Evolutionary conservation across 768 basidiomycete species (phyloP).

Genomic region (Cyclocybe cylindracea): DNA sequence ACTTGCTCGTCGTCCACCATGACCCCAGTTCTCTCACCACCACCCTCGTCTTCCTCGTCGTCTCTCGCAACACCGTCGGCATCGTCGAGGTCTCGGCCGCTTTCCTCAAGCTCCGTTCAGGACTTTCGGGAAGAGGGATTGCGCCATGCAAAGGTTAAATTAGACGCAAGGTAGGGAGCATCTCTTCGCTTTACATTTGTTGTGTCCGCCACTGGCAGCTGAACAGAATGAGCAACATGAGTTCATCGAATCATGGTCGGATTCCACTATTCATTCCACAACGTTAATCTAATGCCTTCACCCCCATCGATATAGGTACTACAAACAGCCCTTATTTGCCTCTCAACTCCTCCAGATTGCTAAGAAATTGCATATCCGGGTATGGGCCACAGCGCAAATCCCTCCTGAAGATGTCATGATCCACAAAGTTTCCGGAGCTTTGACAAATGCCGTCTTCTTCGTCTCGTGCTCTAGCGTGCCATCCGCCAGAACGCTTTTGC

Average conservation of each 20-base stretch:
- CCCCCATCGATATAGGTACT: constrained; percentile 48
- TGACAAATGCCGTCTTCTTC: constrained; percentile 98
- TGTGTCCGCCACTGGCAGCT: constrained; percentile 34
- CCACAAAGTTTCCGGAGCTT: constrained; percentile 83
- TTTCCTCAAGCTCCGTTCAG: constrained; percentile 36
- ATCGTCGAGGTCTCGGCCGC: constrained; percentile 20
- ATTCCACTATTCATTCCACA: constrained; percentile 27
- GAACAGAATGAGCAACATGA: constrained; percentile 26
- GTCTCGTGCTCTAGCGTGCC: constrained; percentile 68
- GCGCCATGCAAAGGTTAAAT: constrained; percentile 50
- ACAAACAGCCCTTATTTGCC: constrained; percentile 60
- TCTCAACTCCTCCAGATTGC: constrained; percentile 56
- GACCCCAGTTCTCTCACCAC: constrained; percentile 19
- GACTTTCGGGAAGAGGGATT: constrained; percentile 60
- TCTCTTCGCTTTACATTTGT: constrained; percentile 27
- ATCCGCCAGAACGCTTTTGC: constrained; percentile 65
- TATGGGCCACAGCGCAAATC: constrained; percentile 55
- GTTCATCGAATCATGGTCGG: constrained; percentile 28
- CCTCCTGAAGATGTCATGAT: constrained; percentile 56
- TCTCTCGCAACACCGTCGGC: constrained; percentile 13
- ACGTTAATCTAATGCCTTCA: constrained; percentile 16
- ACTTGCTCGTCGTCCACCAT: constrained; percentile 14
- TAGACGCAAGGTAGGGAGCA: constrained; percentile 71
- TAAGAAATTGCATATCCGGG: constrained; percentile 52
- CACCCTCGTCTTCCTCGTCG: constrained; percentile 15